A percentile compares a stretch with the other conserved stretches of the same genome.
Conservation (phyloP, 345 rosid genomes). For the Eucalyptus cladocalyx region DNA sequence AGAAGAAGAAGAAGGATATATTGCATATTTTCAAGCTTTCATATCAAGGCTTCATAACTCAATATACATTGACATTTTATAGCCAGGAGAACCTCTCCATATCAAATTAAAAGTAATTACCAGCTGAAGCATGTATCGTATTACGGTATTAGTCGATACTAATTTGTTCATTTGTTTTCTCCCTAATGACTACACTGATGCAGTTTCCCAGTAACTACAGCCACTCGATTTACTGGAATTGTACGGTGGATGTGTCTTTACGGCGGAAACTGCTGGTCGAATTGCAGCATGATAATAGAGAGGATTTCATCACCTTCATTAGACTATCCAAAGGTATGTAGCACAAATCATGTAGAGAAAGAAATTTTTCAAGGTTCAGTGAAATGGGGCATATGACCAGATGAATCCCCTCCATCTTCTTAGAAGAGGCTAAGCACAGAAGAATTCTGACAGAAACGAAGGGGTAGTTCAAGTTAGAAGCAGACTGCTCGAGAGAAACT, state of each 20-base stretch:
- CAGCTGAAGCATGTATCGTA: not conserved
- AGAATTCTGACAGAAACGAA: not conserved
- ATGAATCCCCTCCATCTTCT: not conserved
- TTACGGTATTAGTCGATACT: too few relatives aligned
- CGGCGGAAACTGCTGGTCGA: not conserved
- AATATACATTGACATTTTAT: not conserved
- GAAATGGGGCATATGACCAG: not conserved
- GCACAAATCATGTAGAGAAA: not conserved
- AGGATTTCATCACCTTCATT: not conserved
- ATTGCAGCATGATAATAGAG: not conserved
- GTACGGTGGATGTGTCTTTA: not conserved
- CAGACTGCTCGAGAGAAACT: not conserved
- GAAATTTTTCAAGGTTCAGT: not conserved
- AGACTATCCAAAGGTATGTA: not conserved
- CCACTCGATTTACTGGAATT: not conserved
- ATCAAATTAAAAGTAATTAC: not conserved
- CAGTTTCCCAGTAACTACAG: not conserved
- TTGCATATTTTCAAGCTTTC: too few relatives aligned
- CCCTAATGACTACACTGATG: not conserved
- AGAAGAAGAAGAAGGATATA: too few relatives aligned
- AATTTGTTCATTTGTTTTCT: not conserved
- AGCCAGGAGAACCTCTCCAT: not conserved
- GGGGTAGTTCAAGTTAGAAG: not conserved
- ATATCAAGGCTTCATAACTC: not conserved
- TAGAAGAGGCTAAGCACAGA: not conserved